Conservation (phyloP, 1,139 yeast genomes). For the Geotrichum klebahnii region DNA sequence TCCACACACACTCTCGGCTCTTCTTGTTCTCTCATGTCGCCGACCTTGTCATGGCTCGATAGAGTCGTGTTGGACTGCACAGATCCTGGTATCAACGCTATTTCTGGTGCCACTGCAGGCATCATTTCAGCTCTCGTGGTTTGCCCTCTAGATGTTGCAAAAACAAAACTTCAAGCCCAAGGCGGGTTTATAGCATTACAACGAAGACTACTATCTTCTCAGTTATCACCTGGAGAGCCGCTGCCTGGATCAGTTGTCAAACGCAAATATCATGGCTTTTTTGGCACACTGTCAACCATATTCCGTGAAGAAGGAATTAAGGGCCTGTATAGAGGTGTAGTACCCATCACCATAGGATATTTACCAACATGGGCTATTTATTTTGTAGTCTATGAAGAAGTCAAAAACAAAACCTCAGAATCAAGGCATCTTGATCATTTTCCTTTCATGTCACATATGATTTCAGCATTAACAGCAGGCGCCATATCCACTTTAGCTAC, state of each 20-base stretch:
- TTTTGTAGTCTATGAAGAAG: conserved; percentile 80
- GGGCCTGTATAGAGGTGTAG: conserved; percentile 86
- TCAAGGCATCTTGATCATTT: conserved; percentile 27
- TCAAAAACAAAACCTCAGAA: conserved; percentile 49
- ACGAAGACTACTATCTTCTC: conserved; percentile 17
- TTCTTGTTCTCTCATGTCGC: neutral
- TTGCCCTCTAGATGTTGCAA: conserved; percentile 90
- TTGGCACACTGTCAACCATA: conserved; percentile 60
- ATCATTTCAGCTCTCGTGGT: conserved; percentile 84
- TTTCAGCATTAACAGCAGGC: conserved; percentile 87
- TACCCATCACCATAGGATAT: conserved; percentile 88
- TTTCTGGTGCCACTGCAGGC: conserved; percentile 89
- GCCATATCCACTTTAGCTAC: conserved; percentile 80
- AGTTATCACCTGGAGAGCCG: too few species aligned
- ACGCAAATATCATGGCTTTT: conserved; percentile 52
- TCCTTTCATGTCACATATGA: conserved; percentile 60
- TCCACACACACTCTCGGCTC: neutral
- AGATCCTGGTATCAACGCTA: conserved; percentile 51
- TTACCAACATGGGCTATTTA: conserved; percentile 97
- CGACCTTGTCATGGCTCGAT: conserved; percentile 2
- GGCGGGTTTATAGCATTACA: conserved; percentile 50
- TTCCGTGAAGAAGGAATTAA: conserved; percentile 69
- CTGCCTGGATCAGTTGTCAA: conserved; percentile 1
- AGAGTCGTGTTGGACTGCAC: conserved; percentile 22
- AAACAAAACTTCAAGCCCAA: conserved; percentile 93